phyloP scores from a whole-genome alignment of 2,329 filamentous ascomycete species.

The Ophiocordyceps australis region DNA sequence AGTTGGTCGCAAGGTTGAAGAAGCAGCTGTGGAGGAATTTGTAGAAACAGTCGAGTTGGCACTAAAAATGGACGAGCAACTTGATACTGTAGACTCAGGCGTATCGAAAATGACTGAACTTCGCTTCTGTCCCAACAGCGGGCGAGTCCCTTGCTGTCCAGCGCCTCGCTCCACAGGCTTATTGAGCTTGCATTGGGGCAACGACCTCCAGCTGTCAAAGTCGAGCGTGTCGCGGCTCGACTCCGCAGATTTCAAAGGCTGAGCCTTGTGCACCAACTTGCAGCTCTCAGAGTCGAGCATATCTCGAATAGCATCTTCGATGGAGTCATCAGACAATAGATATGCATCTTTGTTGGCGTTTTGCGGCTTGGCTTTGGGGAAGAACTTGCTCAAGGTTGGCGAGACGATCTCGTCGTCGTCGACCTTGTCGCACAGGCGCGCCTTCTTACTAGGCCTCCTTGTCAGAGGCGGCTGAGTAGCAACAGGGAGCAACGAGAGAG shows the following conservation, averaged over 20 bases:
- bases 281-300: slow-evolving; percentile 34
- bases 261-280: slow-evolving; percentile 16
- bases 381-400: slow-evolving; percentile 35
- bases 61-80: slow-evolving; percentile 17
- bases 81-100: slow-evolving; percentile 15
- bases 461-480: too few species aligned
- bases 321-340: slow-evolving; percentile 36
- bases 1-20: slow-evolving; percentile 28
- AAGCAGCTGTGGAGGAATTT: slow-evolving; percentile 20
- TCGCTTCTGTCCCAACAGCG: too few species aligned
- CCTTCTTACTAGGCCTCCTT: slow-evolving; percentile 35
- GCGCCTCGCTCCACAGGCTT: slow-evolving; percentile 4
- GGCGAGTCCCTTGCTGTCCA: too few species aligned
- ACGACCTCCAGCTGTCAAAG: slow-evolving; percentile 7
- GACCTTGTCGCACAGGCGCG: slow-evolving; percentile 30
- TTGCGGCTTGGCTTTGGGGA: slow-evolving; percentile 14
- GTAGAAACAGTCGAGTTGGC: slow-evolving; percentile 19
- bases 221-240: slow-evolving; percentile 6
- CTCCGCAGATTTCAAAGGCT: slow-evolving; percentile 20
- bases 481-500: too few species aligned
- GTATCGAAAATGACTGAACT: slow-evolving; percentile 11
- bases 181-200: slow-evolving; percentile 11
- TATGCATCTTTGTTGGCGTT: slow-evolving; percentile 20
- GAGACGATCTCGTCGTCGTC: slow-evolving; percentile 13
- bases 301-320: slow-evolving; percentile 32